Conservation (phyloP, 768 basidiomycete genomes). For the Cyclocybe aegerita region DNA sequence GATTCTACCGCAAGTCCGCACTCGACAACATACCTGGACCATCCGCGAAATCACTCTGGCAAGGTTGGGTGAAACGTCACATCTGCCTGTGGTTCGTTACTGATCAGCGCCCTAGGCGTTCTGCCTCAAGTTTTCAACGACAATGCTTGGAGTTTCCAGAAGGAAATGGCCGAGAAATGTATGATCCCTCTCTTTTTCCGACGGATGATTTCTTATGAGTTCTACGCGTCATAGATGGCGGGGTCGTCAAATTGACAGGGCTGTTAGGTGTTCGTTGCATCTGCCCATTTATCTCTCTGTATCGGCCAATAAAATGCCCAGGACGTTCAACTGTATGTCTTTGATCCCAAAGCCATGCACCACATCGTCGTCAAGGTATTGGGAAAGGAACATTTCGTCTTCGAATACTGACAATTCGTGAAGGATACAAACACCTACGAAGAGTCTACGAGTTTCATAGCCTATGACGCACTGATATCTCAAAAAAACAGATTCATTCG, state of each 20-base stretch:
- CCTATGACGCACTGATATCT: constrained; percentile 20
- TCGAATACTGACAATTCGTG: neutral
- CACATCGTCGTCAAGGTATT: constrained; percentile 45
- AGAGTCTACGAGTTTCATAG: constrained; percentile 18
- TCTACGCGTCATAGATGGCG: constrained; percentile 21
- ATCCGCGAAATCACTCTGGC: constrained; percentile 26
- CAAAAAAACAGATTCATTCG: neutral
- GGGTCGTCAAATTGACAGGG: constrained; percentile 29
- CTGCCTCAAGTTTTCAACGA: constrained; percentile 28
- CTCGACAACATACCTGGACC: constrained; percentile 42
- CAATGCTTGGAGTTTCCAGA: constrained; percentile 35
- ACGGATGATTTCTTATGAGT: neutral
- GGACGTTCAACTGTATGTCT: constrained; percentile 37
- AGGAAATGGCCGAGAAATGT: constrained; percentile 30
- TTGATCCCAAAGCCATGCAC: constrained; percentile 43
- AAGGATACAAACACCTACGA: constrained; percentile 32
- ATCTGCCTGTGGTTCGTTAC: neutral
- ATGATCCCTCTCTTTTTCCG: neutral
- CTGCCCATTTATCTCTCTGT: neutral
- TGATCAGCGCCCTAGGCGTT: too few relatives aligned
- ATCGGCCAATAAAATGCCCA: constrained; percentile 2
- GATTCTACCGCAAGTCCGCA: constrained; percentile 14
- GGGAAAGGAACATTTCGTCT: too few relatives aligned
- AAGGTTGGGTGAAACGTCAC: constrained; percentile 21
- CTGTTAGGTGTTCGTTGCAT: constrained; percentile 29